These are phyloP conservation scores for Capsicum chinense DNA, from an alignment of 257 asterid genomes.

Conservation along the genomic window DNA sequence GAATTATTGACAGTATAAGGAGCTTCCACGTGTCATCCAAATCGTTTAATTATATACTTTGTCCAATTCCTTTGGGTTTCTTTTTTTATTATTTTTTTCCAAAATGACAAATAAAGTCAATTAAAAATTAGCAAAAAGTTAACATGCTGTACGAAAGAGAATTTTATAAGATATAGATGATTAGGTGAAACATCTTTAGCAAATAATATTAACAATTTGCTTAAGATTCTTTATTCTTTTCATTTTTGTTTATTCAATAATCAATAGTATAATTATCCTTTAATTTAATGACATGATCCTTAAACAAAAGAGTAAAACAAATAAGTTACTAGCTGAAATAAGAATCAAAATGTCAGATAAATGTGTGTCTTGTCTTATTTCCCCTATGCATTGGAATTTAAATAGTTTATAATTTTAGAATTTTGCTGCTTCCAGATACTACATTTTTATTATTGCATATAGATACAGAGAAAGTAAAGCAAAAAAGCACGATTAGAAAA, in stretches of 20 bases:
- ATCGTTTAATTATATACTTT: neutral
- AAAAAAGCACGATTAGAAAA: neutral
- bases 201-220: neutral
- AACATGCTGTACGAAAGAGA: neutral
- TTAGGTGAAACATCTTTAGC: neutral
- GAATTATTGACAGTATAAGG: neutral
- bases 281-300: conserved; percentile 1
- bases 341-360: neutral
- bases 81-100: neutral
- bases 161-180: neutral
- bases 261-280: neutral
- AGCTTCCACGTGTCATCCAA: neutral
- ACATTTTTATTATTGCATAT: neutral
- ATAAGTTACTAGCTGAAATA: neutral
- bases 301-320: conserved; percentile 12
- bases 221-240: conserved; percentile 4
- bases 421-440: too few relatives aligned
- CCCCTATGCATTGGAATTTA: neutral
- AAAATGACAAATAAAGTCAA: neutral
- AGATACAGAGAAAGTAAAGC: neutral
- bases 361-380: conserved; percentile 18
- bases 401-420: neutral
- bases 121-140: neutral
- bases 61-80: neutral
- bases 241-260: neutral